Evolutionary conservation across 208 protist species (phyloP), one percentile per base, ranked within the genome.

Genomic region (Trypanosoma mega): DNA sequence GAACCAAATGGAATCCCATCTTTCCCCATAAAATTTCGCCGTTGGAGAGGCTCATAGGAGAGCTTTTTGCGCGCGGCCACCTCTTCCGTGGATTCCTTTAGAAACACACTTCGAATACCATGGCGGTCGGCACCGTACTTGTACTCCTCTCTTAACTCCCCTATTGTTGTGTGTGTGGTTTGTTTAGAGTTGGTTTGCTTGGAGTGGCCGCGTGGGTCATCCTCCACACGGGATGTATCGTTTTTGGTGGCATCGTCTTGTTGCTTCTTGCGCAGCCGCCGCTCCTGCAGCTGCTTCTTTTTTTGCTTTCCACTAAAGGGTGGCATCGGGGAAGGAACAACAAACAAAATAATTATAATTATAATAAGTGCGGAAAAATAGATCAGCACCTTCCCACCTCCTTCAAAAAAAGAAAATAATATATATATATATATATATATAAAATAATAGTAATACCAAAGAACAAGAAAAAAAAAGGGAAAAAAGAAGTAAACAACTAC

Each of bases 241-340:
- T n/a, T n/a, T n/a, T n/a, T n/a, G n/a, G 34, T 16, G 8, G 6
- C 12, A 39, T 39, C 34, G 34, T 12, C 57, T 26, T 74, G 64
- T 24, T 93, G 76, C 31, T 81, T 72, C 52, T 96, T 94, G 16
- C 72, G 72, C 57, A 85, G 74, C 6, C 90, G 82, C 62, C 85
- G 87, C n/a, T 80, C 87, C 63, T 94, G 66, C 51, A 96, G 73
- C 78, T 96, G 91, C 76, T 89, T 81, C 72, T 94, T 96, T 68
- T 96, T 96, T 48, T 89, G 72, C 63, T 94, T 96, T 2, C 87
- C 91, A 68, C 91, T 96, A 63, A 96, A 96, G 1, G 90, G 62
- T 21, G 72, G 47, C 61, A 70, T 72, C 0, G 21, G 29, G 11
- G 14, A 2, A 24, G 18, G 16, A n/a, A 31, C 6, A 50, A 39